A percentile compares a stretch with the other conserved stretches of the same genome.
Evolutionary conservation across 2,329 filamentous ascomycete genomes (phyloP).

Genomic region (Fusarium begoniae): DNA sequence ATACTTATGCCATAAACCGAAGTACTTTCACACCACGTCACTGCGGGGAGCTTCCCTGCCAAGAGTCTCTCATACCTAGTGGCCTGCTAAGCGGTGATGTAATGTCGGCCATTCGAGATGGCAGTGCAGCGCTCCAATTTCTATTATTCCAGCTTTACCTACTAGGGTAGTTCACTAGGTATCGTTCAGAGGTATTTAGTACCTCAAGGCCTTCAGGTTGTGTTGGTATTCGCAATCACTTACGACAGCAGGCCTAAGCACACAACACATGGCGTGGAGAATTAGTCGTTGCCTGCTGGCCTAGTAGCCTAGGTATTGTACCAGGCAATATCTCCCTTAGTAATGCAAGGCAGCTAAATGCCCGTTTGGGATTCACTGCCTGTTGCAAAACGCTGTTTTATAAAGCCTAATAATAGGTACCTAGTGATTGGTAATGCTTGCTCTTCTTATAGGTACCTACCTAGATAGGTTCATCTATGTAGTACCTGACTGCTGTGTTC

Average conservation of each 20-base stretch:
- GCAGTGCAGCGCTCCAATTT: slow-evolving; percentile 21
- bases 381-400: background rate
- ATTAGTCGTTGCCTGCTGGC: background rate
- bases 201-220: background rate
- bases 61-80: background rate
- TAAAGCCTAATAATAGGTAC: background rate
- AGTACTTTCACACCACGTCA: slow-evolving; percentile 17
- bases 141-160: background rate
- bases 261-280: background rate
- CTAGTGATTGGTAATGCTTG: background rate
- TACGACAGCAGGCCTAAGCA: slow-evolving; percentile 13
- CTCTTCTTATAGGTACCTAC: background rate
- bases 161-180: background rate
- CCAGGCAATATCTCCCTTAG: background rate
- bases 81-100: slow-evolving; percentile 26
- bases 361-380: background rate
- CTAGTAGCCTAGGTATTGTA: background rate
- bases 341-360: background rate
- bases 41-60: slow-evolving; percentile 34
- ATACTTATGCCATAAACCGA: background rate
- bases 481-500: background rate
- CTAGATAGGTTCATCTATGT: background rate
- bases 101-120: slow-evolving; percentile 27
- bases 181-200: background rate
- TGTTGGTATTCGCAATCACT: slow-evolving; percentile 2